Base-by-base conservation (phyloP, 345 rosid genomes). In the Corchorus capsularis region DNA sequence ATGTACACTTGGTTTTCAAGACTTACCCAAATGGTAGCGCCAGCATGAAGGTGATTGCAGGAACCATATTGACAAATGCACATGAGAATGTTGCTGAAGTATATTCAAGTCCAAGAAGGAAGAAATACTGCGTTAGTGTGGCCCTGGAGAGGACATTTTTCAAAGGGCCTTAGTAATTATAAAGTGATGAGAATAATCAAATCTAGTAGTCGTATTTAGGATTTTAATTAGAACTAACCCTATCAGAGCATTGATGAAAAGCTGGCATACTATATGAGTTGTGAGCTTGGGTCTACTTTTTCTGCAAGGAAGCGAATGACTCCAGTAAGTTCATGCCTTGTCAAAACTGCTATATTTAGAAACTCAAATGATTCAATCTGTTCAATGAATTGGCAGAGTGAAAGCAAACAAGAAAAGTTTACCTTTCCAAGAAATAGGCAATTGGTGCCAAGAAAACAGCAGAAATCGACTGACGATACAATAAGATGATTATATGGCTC, bases 341-440 rank as follows among this genome's bases (percentile, higher is more conserved):
- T 47, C 35, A 64, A 49, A 35, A 47, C 20, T n/a, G 46, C 3
- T 16, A n/a, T 16, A n/a, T 17, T 32, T 49, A 76, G 55, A 76
- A 76, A 68, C 70, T 27, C 34, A 10, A 22, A 45, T 43, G 7
- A 52, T 22, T 3, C 19, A 37, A 65, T 43, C 50, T 9, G 71
- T 20, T 76, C 12, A 13, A 35, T 5, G 54, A 5, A 43, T 43
- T 65, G 6, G 47, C 53, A 41, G 70, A 41, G 47, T 9, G 35
- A 35, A 22, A 60, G 39, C 63, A 60, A 60, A 60, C 17, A 60
- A 60, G 37, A 19, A 37, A 8, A 13, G 69, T 16, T 9, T 82
- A 94, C 98, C 94, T 89, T 82, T 94, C 97, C 76, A 80, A 79
- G 61, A 91, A 82, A 75, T 82, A 84, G 20, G 89, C 90, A 59